A percentile compares a stretch with the other conserved stretches of the same genome.
These are phyloP conservation scores for Myriosclerotinia scirpicola DNA, from an alignment of 2,329 filamentous ascomycete species.

Conservation along the genomic window DNA sequence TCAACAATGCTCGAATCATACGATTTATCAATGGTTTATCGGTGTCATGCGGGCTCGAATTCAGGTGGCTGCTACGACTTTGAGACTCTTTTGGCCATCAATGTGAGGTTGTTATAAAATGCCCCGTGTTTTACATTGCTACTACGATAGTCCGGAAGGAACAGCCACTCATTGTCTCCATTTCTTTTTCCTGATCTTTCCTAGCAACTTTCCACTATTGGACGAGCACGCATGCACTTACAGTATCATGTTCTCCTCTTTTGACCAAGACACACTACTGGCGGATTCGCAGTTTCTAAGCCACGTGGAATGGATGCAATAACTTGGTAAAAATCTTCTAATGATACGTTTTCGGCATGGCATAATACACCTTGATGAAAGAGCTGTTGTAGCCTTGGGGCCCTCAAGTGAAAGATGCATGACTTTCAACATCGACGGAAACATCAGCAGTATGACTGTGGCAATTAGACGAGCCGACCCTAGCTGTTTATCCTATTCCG, in stretches of 20 bases:
- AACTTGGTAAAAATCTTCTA: not conserved
- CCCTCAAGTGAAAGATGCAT: not conserved
- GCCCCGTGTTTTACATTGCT: not conserved
- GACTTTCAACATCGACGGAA: not conserved
- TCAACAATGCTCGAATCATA: conserved; percentile 12
- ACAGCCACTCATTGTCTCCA: not conserved
- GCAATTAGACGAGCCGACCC: too few relatives aligned
- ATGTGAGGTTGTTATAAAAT: not conserved
- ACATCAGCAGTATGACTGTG: not conserved
- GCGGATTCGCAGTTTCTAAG: not conserved
- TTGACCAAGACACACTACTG: not conserved
- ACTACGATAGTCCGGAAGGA: not conserved
- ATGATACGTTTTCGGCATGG: not conserved
- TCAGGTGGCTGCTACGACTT: not conserved
- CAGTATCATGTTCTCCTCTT: not conserved
- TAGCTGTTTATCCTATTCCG: not conserved
- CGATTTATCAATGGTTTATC: not conserved
- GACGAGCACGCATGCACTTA: not conserved
- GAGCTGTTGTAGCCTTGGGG: not conserved
- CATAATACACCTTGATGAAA: not conserved
- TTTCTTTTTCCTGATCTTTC: not conserved
- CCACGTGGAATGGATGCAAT: not conserved
- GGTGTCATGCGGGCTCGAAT: not conserved
- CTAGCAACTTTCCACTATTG: not conserved
- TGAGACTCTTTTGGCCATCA: not conserved